Evolutionary conservation across 2,329 filamentous ascomycete genomes (phyloP), one percentile per base, ranked within the genome.

Genomic region (Fusarium chuoi): DNA sequence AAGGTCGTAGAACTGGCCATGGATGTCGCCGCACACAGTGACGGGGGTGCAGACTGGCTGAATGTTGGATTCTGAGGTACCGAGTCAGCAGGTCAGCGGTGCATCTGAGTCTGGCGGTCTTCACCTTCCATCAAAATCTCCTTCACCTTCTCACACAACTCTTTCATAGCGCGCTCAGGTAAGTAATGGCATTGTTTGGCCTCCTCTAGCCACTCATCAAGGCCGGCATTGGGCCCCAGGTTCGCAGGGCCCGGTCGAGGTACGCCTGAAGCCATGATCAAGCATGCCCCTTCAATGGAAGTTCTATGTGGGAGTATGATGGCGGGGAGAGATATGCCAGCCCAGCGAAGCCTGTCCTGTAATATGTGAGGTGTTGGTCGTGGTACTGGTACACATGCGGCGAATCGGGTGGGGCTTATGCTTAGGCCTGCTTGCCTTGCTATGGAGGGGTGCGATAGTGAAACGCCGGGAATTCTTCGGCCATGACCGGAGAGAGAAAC

Each of bases 1-100:
- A 15, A 99, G 88, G 83, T 99, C 96, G 85, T 99, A 98, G 83
- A 98, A 98, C 85, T 99, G 96, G 78, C 96, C 96, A 84, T 99
- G 96, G 72, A 99, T 98, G 82, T 99, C 96, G 81, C 96, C 96
- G 80, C 96, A 98, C 73, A 99, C 93, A 10, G 96, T 99, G 72
- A 99, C 96, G 12, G 96, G 96, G 1, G 96, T 98, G 61, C 93
- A 91, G 26, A 99, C 96, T n/a, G 96, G 96, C 82, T 98, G 96
- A 68, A 99, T 98, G 82, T 99, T 99, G 75, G 95, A 98, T 85
- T 99, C 96, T 97, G 59, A 58, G 49, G 24, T 52, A 36, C 57
- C 54, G 36, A 65, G 66, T 79, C 68, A 79, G 75, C 65, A 51
- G 39, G 58, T 28, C 48, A 62, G 42, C 24, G 55, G 45, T 26